Conservation (phyloP, 2,329 filamentous ascomycete species). For the Ophiocordyceps camponoti-rufipedis region DNA sequence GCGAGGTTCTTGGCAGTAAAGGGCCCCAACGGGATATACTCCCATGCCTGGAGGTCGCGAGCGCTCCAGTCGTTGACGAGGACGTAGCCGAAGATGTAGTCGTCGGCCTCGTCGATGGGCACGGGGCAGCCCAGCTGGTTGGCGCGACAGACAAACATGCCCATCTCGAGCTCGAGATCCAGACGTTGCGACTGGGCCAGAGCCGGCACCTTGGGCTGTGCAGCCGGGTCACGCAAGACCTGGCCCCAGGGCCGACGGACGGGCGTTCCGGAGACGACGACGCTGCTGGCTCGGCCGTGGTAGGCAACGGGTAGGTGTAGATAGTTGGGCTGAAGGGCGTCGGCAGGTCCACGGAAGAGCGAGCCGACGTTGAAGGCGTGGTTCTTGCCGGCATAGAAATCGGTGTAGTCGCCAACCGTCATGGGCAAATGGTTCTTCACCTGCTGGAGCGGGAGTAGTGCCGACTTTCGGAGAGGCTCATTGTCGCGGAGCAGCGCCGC, state of each 20-base stretch:
- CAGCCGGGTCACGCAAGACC: constrained; percentile 45
- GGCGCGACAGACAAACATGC: constrained; percentile 50
- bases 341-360: constrained; percentile 56
- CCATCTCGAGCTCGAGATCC: constrained; percentile 65
- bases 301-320: constrained; percentile 66
- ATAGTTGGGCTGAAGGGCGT: constrained; percentile 68
- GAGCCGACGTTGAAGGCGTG: constrained; percentile 55
- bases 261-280: constrained; percentile 57
- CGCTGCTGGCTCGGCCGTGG: constrained; percentile 58
- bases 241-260: constrained; percentile 59
- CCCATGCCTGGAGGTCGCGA: constrained; percentile 42
- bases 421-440: constrained; percentile 56
- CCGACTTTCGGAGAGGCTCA: constrained; percentile 10
- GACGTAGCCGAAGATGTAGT: constrained; percentile 53
- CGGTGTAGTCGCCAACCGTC: constrained; percentile 65
- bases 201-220: constrained; percentile 12
- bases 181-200: constrained; percentile 21
- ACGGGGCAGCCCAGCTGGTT: constrained; percentile 51
- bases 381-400: constrained; percentile 67
- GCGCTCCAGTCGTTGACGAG: constrained; percentile 48
- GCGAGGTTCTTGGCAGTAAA: constrained; percentile 44
- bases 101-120: constrained; percentile 43
- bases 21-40: constrained; percentile 43
- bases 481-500: constrained; percentile 17
- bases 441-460: constrained; percentile 15